phyloP scores from a whole-genome alignment of 2,329 filamentous ascomycete genomes.

The Macrophomina tecta region DNA sequence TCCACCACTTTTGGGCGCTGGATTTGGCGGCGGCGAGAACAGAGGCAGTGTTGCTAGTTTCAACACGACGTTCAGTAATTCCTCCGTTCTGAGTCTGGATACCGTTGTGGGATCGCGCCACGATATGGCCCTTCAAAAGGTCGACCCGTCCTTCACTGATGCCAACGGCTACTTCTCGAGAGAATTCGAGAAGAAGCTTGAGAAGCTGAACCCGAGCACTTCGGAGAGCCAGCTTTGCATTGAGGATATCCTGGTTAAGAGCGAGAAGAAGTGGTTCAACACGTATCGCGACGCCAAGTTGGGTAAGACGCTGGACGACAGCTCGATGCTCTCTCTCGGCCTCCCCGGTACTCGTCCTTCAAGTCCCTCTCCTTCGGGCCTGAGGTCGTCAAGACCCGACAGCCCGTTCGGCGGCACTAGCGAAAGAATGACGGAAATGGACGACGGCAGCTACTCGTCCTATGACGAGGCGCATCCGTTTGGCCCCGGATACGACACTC shows the following conservation, averaged over 20 bases:
- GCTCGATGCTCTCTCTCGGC: slow-evolving; percentile 17
- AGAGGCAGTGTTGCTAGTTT: slow-evolving; percentile 13
- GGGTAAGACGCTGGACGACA: slow-evolving; percentile 20
- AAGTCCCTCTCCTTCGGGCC: slow-evolving; percentile 7
- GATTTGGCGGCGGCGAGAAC: neutral
- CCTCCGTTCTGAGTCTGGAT: slow-evolving; percentile 57
- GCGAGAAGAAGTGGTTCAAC: slow-evolving; percentile 70
- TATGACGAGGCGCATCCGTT: slow-evolving; percentile 15
- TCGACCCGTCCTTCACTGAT: slow-evolving; percentile 72
- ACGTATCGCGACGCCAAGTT: slow-evolving; percentile 24
- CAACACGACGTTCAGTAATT: slow-evolving; percentile 27
- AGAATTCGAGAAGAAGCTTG: slow-evolving; percentile 63
- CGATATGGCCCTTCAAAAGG: slow-evolving; percentile 65
- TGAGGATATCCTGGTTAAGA: slow-evolving; percentile 68
- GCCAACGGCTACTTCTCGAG: slow-evolving; percentile 65
- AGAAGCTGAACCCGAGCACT: slow-evolving; percentile 55
- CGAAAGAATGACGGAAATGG: slow-evolving; percentile 16
- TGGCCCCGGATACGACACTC: slow-evolving; percentile 19
- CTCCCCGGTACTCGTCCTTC: slow-evolving; percentile 13
- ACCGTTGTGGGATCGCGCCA: slow-evolving; percentile 59
- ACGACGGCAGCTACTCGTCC: slow-evolving; percentile 21
- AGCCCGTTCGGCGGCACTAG: slow-evolving; percentile 18
- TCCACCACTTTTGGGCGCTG: slow-evolving; percentile 18
- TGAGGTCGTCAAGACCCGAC: slow-evolving; percentile 13
- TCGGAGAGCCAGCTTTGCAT: slow-evolving; percentile 59